Conservation (phyloP, 257 asterid species). For the Nicotiana benthamiana region DNA sequence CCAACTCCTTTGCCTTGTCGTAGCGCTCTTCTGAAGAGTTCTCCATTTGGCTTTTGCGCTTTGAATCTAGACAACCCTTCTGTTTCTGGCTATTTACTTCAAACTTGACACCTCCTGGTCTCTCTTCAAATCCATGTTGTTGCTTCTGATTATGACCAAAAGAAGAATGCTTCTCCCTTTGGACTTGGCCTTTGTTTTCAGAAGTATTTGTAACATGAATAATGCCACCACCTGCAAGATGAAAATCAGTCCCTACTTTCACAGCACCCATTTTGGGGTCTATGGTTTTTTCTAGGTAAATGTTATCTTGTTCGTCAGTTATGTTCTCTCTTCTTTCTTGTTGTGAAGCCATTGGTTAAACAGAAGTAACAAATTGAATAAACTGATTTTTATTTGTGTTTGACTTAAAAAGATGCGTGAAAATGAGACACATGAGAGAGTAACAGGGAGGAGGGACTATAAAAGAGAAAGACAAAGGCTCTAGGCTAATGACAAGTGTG, state of each 20-base stretch:
- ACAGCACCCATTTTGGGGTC: slow-evolving; percentile 44
- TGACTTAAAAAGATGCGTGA: background rate
- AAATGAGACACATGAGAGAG: background rate
- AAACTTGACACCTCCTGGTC: slow-evolving; percentile 14
- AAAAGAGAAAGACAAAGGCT: background rate
- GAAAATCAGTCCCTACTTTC: slow-evolving; percentile 12
- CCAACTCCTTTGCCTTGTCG: slow-evolving; percentile 12
- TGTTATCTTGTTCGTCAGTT: slow-evolving; percentile 21
- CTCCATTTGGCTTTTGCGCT: background rate
- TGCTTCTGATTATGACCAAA: background rate
- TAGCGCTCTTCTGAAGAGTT: slow-evolving; percentile 12
- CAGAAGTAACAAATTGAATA: background rate
- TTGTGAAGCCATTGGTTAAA: slow-evolving; percentile 32
- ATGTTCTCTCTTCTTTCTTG: slow-evolving; percentile 36
- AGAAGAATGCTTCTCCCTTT: background rate
- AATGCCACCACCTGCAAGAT: background rate
- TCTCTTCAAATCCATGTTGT: slow-evolving; percentile 3
- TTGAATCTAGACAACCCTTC: background rate
- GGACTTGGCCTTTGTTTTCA: background rate
- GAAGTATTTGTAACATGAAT: background rate
- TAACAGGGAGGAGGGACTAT: background rate
- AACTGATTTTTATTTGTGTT: background rate
- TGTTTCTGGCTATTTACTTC: slow-evolving; percentile 2
- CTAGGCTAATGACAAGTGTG: background rate
- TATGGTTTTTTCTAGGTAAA: slow-evolving; percentile 37